Evolutionary conservation across 768 basidiomycete species (phyloP), one percentile per base, ranked within the genome.

Genomic region (Trametes meyenii): DNA sequence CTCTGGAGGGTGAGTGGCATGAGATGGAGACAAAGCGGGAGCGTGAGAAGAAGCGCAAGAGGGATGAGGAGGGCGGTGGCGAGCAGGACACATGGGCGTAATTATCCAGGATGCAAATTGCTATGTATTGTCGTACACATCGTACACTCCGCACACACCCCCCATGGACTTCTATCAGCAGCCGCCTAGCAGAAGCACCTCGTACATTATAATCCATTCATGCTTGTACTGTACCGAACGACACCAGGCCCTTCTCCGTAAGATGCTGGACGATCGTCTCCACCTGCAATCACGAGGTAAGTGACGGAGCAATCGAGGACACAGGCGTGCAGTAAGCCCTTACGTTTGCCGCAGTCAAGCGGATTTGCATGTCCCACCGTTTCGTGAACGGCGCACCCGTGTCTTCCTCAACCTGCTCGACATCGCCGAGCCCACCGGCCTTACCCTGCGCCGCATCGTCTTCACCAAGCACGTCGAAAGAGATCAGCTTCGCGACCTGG

Each of bases 21-120:
- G 97, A 99, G 74, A 81, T 96, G 64, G 96, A 98, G 73, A 92
- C 93, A 13, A 99, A 98, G 74, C 83, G 88, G 58, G 94, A 98
- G 77, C 83, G 93, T 42, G 88, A 89, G 60, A 91, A 86, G 77
- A 89, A 90, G 75, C 81, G 85, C 72, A 83, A 83, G 77, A 89
- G 83, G 80, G 79, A 80, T 64, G 89, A 86, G 29, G 57, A 58
- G 26, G 57, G 40, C 14, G 57, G 56, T 7, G 55, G 55, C n/a
- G 56, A 49, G 8, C 48, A 40, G 49, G 46, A 50, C 19, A 46
- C 17, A 26, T 43, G 17, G 5, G 12, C 46, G 50, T 44, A 48
- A 66, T 61, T 54, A 62, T 54, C 63, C 68, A 62, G 59, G 64
- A 69, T 66, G 29, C 29, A 33, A 33, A 33, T 33, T 33, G 61